phyloP scores from a whole-genome alignment of 1,139 yeast genomes.

The Debaryomyces subglobosus region DNA sequence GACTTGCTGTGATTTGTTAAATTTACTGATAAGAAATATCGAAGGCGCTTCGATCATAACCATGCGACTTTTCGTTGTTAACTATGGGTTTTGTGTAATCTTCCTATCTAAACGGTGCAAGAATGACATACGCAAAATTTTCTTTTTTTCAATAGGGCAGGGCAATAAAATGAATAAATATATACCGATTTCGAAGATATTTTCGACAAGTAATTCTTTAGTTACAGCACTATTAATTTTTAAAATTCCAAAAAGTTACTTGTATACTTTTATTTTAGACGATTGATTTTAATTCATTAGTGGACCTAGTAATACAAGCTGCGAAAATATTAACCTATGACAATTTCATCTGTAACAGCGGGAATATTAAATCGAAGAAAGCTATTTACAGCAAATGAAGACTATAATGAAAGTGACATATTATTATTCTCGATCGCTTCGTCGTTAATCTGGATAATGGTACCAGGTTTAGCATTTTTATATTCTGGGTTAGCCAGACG shows the following conservation, averaged over 20 bases:
- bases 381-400: constrained; percentile 41
- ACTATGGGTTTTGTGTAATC: constrained; percentile 6
- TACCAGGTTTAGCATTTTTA: constrained; percentile 91
- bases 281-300: neutral
- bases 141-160: constrained; percentile 6
- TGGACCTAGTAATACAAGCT: constrained; percentile 3
- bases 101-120: constrained; percentile 7
- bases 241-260: neutral
- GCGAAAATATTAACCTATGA: constrained; percentile 7
- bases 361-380: constrained; percentile 28
- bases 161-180: constrained; percentile 7
- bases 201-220: neutral
- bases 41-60: constrained; percentile 5
- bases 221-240: neutral
- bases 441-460: constrained; percentile 85
- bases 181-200: constrained; percentile 4
- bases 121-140: neutral
- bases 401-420: constrained; percentile 47
- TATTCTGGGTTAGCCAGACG: constrained; percentile 93
- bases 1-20: constrained; percentile 6
- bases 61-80: neutral
- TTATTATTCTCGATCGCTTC: constrained; percentile 58
- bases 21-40: constrained; percentile 5
- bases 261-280: neutral
- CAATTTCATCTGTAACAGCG: constrained; percentile 8